A percentile compares a stretch with the other conserved stretches of the same genome.
These are phyloP conservation scores for Lasiodiplodia theobromae DNA, from an alignment of 2,329 filamentous ascomycete genomes.

Conservation along the genomic window DNA sequence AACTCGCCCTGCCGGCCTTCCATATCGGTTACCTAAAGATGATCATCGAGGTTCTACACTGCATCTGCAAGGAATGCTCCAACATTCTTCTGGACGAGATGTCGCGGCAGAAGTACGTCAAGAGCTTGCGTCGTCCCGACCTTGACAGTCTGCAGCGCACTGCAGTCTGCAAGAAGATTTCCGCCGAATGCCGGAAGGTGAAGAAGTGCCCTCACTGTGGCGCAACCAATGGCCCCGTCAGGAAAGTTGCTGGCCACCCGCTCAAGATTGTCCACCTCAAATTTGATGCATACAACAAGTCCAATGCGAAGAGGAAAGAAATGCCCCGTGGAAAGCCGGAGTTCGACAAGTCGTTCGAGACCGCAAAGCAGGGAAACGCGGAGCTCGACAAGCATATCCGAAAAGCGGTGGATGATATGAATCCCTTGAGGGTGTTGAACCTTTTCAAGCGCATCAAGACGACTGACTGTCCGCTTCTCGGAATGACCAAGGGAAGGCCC, in stretches of 20 bases:
- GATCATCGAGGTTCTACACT: constrained; percentile 88
- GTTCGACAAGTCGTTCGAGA: constrained; percentile 85
- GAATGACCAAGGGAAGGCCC: constrained; percentile 87
- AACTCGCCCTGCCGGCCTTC: constrained; percentile 88
- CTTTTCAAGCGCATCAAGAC: constrained; percentile 88
- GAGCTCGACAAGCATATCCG: constrained; percentile 91
- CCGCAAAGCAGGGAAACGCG: constrained; percentile 76
- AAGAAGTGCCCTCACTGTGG: constrained; percentile 83
- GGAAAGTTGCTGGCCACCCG: constrained; percentile 81
- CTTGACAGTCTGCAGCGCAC: constrained; percentile 86
- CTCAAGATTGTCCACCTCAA: constrained; percentile 95
- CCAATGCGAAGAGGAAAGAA: constrained; percentile 83
- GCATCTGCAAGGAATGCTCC: constrained; percentile 94
- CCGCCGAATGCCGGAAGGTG: constrained; percentile 87
- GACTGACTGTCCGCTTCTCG: constrained; percentile 88
- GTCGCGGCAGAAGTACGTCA: constrained; percentile 79
- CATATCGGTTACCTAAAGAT: constrained; percentile 97
- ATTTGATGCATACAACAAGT: constrained; percentile 86
- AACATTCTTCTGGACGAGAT: constrained; percentile 81
- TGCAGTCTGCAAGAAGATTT: constrained; percentile 86
- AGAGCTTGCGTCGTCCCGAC: constrained; percentile 77
- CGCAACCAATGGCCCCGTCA: constrained; percentile 86
- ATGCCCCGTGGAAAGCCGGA: constrained; percentile 80
- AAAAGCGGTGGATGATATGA: constrained; percentile 93
- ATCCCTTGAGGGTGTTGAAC: constrained; percentile 86